Evolutionary conservation across 1,284 basidiomycete genomes (phyloP), one percentile per base, ranked within the genome.

Genomic region (Puccinia novopanici): DNA sequence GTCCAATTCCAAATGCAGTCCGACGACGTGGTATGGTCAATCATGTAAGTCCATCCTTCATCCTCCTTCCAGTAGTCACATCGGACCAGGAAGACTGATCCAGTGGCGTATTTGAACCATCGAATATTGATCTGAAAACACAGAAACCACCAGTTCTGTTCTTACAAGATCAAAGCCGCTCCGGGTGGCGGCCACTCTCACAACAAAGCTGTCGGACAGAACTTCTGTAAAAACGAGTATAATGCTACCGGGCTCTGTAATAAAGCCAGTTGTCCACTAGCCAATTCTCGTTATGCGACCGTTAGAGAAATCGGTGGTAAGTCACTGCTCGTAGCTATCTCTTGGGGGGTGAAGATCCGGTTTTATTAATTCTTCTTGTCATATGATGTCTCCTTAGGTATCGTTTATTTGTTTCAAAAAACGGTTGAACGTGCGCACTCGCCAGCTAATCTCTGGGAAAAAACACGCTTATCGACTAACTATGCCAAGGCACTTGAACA

Each of bases 201-300:
- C 80, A 71, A 12, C 85, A 96, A 94, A 87, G 94, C 95, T 0
- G 88, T 91, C 0, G 96, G 93, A 0, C 95, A 97, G 87, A 98
- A 97, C 85, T 98, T 99, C 87, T 99, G 97, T 87, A 89, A 95
- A 73, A 99, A 99, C 87, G 95, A 98, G 87, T 98, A 97, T 89
- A 99, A 99, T 87, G 91, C 98, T 50, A 97, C 95, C 0, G 97
- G 97, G n/a, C 89, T 98, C 83, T 99, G 97, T 87, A 95, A 91
- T 85, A 89, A 95, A 81, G 94, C 97, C 85, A 95, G 94, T 79
- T 99, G 97, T 87, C 97, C 97, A 0, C 88, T 99, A 15, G 97
- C 97, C 24, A 99, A 99, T 86, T 95, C 94, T 37, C 89, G 93
- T 82, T 99, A 99, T 87, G 96, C 97, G 8, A 99, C 97, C 22